Base-by-base conservation (phyloP, 140 eudicot genomes). In the Artemisia princeps region DNA sequence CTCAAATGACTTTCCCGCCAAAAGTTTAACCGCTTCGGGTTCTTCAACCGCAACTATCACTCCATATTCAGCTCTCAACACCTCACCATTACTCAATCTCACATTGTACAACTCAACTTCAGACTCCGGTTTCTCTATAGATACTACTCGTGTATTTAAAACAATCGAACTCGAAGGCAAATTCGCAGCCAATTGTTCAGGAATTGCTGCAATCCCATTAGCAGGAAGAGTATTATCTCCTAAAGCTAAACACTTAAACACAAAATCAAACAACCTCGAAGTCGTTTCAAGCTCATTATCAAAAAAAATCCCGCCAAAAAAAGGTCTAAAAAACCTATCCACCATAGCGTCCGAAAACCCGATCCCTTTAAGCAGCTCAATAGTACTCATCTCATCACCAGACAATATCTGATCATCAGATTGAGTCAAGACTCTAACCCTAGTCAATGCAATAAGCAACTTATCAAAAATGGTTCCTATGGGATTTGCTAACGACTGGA, bases 181-280 rank as follows among this genome's bases (percentile, higher is more conserved):
- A 76, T 77, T 88, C 0, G 74, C 79, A 1, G 96, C 95, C 69
- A 92, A 76, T 61, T 92, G 96, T 16, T 84, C 78, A 1, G 96
- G 96, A 70, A 92, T 92, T 1, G 96, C 96, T 0, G 83, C 76
- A 8, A 92, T 92, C 28, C 98, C 98, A 2, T 80, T 85, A 48
- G 78, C 88, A 15, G 98, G 98, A 26, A 92, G 87, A 1, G 98
- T 82, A 33, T 88, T 92, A 50, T 88, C 95, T 0, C 96, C 98
- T 2, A 83, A 72, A 11, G 98, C 96, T 5, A 92, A 85, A 22
- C 96, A 88, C 56, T 82, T 92, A 76, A 92, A 88, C 54, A 92
- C 65, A 77, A 92, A 92, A 78, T 85, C 72, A 69, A 87, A 92
- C 52, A 92, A 73, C 48, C 98, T 74, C 1, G 98, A 92, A 1